Evolutionary conservation across 2,329 filamentous ascomycete genomes (phyloP), one percentile per base, ranked within the genome.

Genomic region (Simplicillium sp.): DNA sequence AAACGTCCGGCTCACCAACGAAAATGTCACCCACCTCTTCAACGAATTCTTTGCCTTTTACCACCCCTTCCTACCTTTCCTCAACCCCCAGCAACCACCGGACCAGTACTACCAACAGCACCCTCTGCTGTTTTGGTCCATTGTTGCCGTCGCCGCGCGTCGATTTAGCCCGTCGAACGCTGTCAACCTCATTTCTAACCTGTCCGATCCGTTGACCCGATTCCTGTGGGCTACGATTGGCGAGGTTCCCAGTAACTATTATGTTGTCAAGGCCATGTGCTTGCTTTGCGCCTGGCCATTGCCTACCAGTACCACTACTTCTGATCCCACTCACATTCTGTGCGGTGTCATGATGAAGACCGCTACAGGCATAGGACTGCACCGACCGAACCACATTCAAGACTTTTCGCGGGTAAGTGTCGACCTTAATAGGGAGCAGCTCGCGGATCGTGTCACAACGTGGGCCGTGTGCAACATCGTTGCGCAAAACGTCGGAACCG

Each of bases 381-480:
- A 92, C 54, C 76, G 85, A 37, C 86, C 85, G 11, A 87, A 82
- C 41, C 81, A 89, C 57, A 85, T 84, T 35, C 84, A 89, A 57
- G 86, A 90, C 58, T 92, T 90, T 57, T 87, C 84, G 2, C 70
- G 84, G 38, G 81, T 84, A 20, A 82, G 78, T 2, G 71, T 86
- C 28, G 81, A 88, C 49, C 67, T 90, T 32, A 83, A 84, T 50
- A 82, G 82, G 52, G 84, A 89, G 54, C 84, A 89, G 52, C 75
- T 89, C 43, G 77, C 84, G 49, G 85, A 92, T 54, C 74, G 86
- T 31, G 77, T 89, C 34, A 78, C 79, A 38, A 90, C 85, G 2
- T 92, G 85, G 85, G 85, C 85, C 2, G 82, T 87, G 4, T 87
- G 84, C 65, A 92, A 92, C 55, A 84, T 90, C 48, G 85, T 89